Base-by-base conservation (phyloP, 192 early-diverging fungal genomes). In the Jimgerdemannia lactiflua region DNA sequence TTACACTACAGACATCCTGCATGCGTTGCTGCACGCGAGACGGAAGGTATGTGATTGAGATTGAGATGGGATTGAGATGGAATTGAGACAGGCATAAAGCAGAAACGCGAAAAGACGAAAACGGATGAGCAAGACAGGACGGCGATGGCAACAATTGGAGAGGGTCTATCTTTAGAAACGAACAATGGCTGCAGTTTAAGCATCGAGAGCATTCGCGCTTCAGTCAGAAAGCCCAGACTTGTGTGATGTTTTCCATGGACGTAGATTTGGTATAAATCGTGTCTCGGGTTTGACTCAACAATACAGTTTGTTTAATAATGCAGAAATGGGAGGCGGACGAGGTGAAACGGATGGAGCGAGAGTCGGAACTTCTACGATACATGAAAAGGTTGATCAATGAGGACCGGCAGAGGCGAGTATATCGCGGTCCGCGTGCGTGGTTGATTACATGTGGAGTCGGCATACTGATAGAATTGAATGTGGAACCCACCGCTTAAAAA, bases 311-410 rank as follows among this genome's bases (percentile, higher is more conserved):
- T 59, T 59, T 2, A 59, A 59, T 59, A 59, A 41, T 71, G 41
- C 19, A 84, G 73, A 89, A 85, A 67, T 95, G 93, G 92, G 90
- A 94, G 64, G 71, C 87, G 42, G 78, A 83, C 20, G 92, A 95
- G 65, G 70, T 64, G 7, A 71, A 83, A 66, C 85, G 88, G 14
- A 80, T 90, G 0, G 75, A 91, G 67, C 69, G 82, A 17, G 87
- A 91, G 29, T 84, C 84, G 4, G 91, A 94, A 9, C 74, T 91
- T 65, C 81, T 88, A 29, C 77, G 83, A 63, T 95, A 94, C 79
- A 75, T 95, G 3, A 85, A 81, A 41, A 72, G 74, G 6, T 80
- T 95, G 3, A 79, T 95, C 39, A 78, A 90, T 39, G 44, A 82
- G 72, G 93, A 95, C 69, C 76, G 87, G 42, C 73, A 84, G n/a